Conservation (phyloP, 768 basidiomycete genomes). For the Calocera viscosa region DNA sequence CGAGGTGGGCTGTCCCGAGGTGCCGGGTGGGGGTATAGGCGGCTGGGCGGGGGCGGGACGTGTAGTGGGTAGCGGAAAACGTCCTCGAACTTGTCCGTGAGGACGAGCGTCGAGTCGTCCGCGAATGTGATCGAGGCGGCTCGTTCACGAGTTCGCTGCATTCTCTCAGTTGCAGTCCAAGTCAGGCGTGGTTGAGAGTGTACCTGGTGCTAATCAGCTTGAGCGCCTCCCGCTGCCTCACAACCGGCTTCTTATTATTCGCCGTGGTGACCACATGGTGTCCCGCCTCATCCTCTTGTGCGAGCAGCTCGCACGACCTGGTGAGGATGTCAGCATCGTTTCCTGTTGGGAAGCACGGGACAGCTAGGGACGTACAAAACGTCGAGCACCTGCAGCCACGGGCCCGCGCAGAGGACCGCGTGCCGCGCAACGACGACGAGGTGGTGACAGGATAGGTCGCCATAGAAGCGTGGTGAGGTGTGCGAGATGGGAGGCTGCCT, state of each 20-base stretch:
- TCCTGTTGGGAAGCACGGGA: background rate
- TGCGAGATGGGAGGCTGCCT: no score
- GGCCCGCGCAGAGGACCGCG: slow-evolving; percentile 10
- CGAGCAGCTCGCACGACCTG: background rate
- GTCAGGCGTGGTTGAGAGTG: background rate
- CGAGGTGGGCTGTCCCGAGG: slow-evolving; percentile 55
- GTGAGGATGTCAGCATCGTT: background rate
- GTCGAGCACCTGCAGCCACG: slow-evolving; percentile 7
- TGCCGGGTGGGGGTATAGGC: no score
- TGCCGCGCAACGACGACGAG: background rate
- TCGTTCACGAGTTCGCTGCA: slow-evolving; percentile 77
- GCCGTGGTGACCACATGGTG: slow-evolving; percentile 43
- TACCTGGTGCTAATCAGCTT: slow-evolving; percentile 52
- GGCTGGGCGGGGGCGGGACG: slow-evolving; percentile 21
- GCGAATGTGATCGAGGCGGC: slow-evolving; percentile 60
- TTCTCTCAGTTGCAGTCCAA: background rate
- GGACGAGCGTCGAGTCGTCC: slow-evolving; percentile 53
- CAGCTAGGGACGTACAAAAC: background rate
- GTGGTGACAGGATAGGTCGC: slow-evolving; percentile 9
- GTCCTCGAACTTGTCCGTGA: slow-evolving; percentile 92
- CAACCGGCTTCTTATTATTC: slow-evolving; percentile 70
- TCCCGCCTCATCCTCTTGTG: background rate
- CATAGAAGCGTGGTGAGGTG: no score
- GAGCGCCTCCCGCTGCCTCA: slow-evolving; percentile 54
- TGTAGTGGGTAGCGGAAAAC: slow-evolving; percentile 65